A percentile compares a stretch with the other conserved stretches of the same genome.
phyloP scores from a whole-genome alignment of 1,284 basidiomycete genomes.

The Pterula multifida region DNA sequence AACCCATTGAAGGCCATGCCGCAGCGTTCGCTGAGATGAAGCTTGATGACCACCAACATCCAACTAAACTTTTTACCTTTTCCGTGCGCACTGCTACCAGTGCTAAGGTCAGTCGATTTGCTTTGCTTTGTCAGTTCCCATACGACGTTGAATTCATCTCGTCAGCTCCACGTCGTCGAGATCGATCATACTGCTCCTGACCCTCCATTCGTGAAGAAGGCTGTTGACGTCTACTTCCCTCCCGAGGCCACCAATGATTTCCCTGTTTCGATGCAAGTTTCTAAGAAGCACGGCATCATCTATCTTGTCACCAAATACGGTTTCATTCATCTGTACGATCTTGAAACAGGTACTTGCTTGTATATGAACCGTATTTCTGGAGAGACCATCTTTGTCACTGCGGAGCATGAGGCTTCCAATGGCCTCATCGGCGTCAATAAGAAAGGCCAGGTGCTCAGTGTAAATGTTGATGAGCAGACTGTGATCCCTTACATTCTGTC shows the following conservation, averaged over 20 bases:
- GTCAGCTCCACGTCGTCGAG: slow-evolving; percentile 93
- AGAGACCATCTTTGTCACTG: slow-evolving; percentile 98
- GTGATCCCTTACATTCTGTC: slow-evolving; percentile 92
- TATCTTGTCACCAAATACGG: slow-evolving; percentile 99
- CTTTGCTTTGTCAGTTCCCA: slow-evolving; percentile 6
- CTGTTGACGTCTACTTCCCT: slow-evolving; percentile 99
- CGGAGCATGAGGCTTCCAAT: slow-evolving; percentile 87
- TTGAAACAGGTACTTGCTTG: slow-evolving; percentile 96
- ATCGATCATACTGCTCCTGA: slow-evolving; percentile 96
- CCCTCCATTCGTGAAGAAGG: slow-evolving; percentile 95
- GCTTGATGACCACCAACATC: slow-evolving; percentile 72
- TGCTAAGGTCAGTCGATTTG: slow-evolving; percentile 67
- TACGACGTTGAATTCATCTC: slow-evolving; percentile 9
- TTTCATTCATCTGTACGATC: slow-evolving; percentile 98
- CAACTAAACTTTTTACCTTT: slow-evolving; percentile 93
- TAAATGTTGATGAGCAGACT: slow-evolving; percentile 94
- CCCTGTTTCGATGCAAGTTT: slow-evolving; percentile 99
- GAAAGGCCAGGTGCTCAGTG: slow-evolving; percentile 97
- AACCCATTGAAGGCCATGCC: slow-evolving; percentile 98
- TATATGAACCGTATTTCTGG: slow-evolving; percentile 99
- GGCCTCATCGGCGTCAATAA: slow-evolving; percentile 99
- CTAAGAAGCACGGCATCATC: slow-evolving; percentile 92
- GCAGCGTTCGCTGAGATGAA: slow-evolving; percentile 93
- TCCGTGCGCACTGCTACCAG: slow-evolving; percentile 92
- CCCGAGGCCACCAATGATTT: slow-evolving; percentile 98